Conservation (phyloP, 2,329 filamentous ascomycete species). For the Paraphaeosphaeria sporulosa region DNA sequence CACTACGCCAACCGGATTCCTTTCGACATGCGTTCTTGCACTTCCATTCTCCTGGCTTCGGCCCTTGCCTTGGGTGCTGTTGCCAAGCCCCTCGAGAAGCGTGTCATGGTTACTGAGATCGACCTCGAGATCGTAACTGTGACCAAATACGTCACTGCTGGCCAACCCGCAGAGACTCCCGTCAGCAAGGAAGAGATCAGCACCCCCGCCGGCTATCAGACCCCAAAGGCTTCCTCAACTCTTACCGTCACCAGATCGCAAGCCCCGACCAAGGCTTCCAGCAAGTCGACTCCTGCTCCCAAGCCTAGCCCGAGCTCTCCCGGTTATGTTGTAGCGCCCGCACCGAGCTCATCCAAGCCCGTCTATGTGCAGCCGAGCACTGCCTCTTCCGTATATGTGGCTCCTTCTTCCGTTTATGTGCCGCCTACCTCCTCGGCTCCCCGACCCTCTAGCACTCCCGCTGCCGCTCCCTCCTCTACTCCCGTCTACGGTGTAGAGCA, state of each 20-base stretch:
- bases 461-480: conserved; percentile 19
- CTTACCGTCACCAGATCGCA: conserved; percentile 1
- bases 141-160: conserved; percentile 30
- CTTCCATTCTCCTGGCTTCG: conserved; percentile 32
- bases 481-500: conserved; percentile 22
- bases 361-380: not conserved
- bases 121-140: conserved; percentile 30
- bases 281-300: conserved; percentile 3
- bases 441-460: conserved; percentile 7
- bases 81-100: conserved; percentile 34
- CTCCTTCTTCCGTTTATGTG: conserved; percentile 5
- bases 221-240: not conserved
- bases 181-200: conserved; percentile 14
- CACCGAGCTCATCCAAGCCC: no score
- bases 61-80: conserved; percentile 35
- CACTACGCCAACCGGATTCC: not conserved
- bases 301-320: conserved; percentile 12
- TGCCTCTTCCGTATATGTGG: not conserved
- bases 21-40: conserved; percentile 39
- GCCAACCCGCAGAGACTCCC: conserved; percentile 7
- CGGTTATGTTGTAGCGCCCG: not conserved
- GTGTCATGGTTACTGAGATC: conserved; percentile 31
- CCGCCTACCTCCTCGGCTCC: conserved; percentile 16
- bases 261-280: conserved; percentile 4
- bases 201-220: conserved; percentile 5